Evolutionary conservation across 306 rosid genomes (phyloP), one percentile per base, ranked within the genome.

Genomic region (Parietaria judaica): DNA sequence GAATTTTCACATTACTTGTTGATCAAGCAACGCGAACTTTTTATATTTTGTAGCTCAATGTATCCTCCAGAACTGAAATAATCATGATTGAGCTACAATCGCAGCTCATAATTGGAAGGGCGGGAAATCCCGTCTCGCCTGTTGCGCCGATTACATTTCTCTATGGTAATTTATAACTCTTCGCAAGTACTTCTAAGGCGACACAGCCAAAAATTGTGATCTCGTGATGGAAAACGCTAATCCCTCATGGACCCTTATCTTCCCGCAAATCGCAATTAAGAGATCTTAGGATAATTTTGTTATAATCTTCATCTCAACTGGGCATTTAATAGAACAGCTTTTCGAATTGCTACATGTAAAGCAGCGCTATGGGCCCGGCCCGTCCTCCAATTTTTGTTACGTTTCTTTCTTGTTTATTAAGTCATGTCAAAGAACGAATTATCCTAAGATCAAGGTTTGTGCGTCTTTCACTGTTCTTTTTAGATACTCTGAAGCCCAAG

Each of bases 111-210:
- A 35, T 77, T 47, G 84, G 94, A 12, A 66, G 64, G 68, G 70
- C 84, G 54, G 88, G 86, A 61, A 64, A 74, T 65, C 79, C 82
- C 37, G 88, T 85, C 76, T 68, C 81, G 71, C 74, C 79, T 43
- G 78, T 69, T 75, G 64, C 79, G 61, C 70, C 82, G 1, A 37
- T 80, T 41, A 85, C 82, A 14, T 80, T 82, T 68, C 86, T 85
- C 51, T 85, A 75, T 62, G 94, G 92, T 85, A 71, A 5, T 41
- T 3, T 54, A 58, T n/a, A n/a, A 14, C 56, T 49, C 54, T 48
- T 46, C 54, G 52, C 11, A 53, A 7, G 47, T 23, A 61, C 65
- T 45, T 54, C 38, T 14, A 23, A 31, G 14, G 38, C 47, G 17
- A 23, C 31, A 23, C 31, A 23, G 1, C 31, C 31, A 23, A 23